Percentiles rank a stretch among this genome's conserved stretches.
phyloP scores from a whole-genome alignment of 2,329 filamentous ascomycete species.

The Fusarium beomiforme region DNA sequence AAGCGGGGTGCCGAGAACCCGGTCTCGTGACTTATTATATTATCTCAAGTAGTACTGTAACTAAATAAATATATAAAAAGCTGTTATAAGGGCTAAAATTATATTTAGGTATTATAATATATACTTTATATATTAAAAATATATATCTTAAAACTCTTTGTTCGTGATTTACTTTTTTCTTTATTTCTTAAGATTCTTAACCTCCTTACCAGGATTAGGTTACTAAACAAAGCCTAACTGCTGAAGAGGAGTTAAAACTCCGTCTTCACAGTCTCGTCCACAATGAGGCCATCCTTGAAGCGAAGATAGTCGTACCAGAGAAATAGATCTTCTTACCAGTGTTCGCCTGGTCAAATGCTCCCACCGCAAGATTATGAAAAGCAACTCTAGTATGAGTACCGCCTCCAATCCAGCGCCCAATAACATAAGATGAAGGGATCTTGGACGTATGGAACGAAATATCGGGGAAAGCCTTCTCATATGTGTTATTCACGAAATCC shows the following conservation, averaged over 20 bases:
- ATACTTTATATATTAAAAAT: no score
- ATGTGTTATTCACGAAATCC: no score
- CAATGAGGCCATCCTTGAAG: neutral
- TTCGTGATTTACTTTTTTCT: no score
- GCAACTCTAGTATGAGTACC: neutral
- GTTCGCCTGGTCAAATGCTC: neutral
- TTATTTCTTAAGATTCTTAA: no score
- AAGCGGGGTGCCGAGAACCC: no score
- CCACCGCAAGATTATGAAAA: neutral
- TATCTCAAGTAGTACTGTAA: no score
- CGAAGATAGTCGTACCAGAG: neutral
- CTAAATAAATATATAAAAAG: no score
- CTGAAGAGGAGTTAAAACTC: neutral
- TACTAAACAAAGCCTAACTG: neutral
- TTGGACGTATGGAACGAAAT: neutral
- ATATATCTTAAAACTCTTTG: no score
- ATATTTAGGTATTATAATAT: no score
- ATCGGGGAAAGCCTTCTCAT: neutral
- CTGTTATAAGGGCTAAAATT: no score
- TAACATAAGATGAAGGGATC: neutral
- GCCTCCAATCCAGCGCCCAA: neutral
- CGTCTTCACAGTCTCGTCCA: neutral
- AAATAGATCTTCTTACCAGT: neutral
- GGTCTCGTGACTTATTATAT: no score
- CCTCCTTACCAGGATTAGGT: neutral